Base-by-base conservation (phyloP, 2,329 filamentous ascomycete genomes). In the Fusarium avenaceum region DNA sequence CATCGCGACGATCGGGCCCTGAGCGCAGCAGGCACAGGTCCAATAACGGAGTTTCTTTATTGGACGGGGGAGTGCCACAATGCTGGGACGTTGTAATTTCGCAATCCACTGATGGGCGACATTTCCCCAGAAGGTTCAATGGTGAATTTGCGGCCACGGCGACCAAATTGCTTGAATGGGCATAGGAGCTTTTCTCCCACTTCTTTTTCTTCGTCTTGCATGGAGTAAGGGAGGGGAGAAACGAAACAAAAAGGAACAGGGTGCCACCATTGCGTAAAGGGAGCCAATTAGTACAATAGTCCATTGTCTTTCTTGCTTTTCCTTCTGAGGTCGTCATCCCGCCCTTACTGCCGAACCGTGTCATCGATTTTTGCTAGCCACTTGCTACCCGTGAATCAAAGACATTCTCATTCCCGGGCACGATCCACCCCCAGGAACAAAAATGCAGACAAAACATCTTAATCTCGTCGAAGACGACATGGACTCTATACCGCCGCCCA, bases 391-490 rank as follows among this genome's bases (percentile, higher is more conserved):
- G 35, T n/a, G 5, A 10, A n/a, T 38, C 35, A 38, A 38, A 38
- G 22, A 61, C 56, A 40, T 15, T 24, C 3, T 9, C 19, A 33
- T 33, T 33, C 30, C 30, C 30, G 3, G 28, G 30, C 30, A 33
- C 30, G 30, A 38, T 20, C 15, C 51, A 20, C 19, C 47, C 24
- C n/a, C 4, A 11, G 11, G 11, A 30, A 30, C 10, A 3, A 13
- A 57, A 35, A 64, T 64, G 61, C 61, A 59, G 46, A 48, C 61
- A 6, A 60, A 33, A 14, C 57, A 63, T 39, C 42, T 64, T 2
- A 64, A 64, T 38, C 61, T 65, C 30, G 61, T 59, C 7, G 61
- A 64, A 9, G 61, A 64, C 28, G 61, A 64, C 10, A 35, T 52
- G 45, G 59, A 64, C 24, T 52, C 40, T 7, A 39, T 44, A n/a